Evolutionary conservation across 2,329 filamentous ascomycete species (phyloP).

Genomic region (Fusarium nurragi): DNA sequence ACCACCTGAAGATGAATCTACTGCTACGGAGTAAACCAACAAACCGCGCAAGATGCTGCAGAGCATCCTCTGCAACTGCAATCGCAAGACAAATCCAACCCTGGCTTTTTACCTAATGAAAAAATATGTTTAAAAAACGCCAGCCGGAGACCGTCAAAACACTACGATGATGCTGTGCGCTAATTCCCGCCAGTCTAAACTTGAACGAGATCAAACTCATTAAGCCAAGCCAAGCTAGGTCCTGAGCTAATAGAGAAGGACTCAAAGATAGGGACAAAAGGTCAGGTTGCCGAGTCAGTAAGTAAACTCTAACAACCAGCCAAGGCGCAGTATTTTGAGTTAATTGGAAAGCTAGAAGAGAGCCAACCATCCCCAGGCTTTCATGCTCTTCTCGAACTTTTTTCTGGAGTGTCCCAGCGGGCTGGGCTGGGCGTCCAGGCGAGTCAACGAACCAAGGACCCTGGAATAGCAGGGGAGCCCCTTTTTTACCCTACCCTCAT

Average conservation of each 20-base stretch:
- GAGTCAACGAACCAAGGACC: conserved; percentile 13
- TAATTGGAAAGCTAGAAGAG: conserved; percentile 2
- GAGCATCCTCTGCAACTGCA: neutral
- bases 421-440: conserved; percentile 38
- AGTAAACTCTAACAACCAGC: conserved; percentile 18
- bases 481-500: conserved; percentile 16
- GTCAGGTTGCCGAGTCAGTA: conserved; percentile 27
- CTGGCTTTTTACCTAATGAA: neutral
- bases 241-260: neutral
- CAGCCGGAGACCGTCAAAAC: conserved; percentile 1
- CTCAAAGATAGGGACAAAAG: neutral
- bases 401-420: conserved; percentile 25
- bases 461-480: conserved; percentile 27
- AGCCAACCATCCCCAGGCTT: neutral
- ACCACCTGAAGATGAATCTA: conserved; percentile 38
- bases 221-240: conserved; percentile 12
- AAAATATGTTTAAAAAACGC: conserved; percentile 16
- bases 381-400: conserved; percentile 5
- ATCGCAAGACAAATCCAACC: neutral
- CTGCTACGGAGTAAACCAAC: neutral
- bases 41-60: conserved; percentile 7
- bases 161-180: conserved; percentile 34
- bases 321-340: neutral
- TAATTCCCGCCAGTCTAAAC: conserved; percentile 28
- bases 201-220: conserved; percentile 14